Percentiles rank a stretch among this genome's conserved stretches.
These are phyloP conservation scores for Durio zibethinus DNA, from an alignment of 345 rosid species.

Conservation along the genomic window DNA sequence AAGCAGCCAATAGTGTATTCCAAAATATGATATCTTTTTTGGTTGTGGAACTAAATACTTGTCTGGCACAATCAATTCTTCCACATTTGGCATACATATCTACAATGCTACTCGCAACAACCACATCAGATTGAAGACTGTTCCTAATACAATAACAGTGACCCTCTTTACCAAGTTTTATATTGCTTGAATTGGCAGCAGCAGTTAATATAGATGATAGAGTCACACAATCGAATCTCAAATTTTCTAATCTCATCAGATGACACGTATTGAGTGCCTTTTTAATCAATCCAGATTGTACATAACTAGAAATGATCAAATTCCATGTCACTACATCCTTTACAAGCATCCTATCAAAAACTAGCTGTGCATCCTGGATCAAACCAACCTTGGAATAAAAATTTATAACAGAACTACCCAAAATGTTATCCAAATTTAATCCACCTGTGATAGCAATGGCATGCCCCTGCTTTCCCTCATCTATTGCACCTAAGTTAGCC, in stretches of 20 bases:
- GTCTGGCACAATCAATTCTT: constrained; percentile 44
- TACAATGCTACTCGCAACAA: constrained; percentile 43
- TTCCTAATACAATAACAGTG: constrained; percentile 66
- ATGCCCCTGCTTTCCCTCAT: constrained; percentile 73
- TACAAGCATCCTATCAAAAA: constrained; percentile 29
- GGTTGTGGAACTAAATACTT: constrained; percentile 42
- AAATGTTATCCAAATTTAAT: constrained; percentile 50
- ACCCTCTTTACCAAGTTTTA: constrained; percentile 51
- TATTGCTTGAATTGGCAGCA: constrained; percentile 38
- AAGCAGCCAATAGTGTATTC: constrained; percentile 61
- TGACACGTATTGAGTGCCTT: constrained; percentile 50
- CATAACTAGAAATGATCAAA: constrained; percentile 34
- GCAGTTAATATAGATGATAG: constrained; percentile 52
- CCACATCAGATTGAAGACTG: constrained; percentile 46
- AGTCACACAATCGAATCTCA: constrained; percentile 67
- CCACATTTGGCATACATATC: constrained; percentile 69
- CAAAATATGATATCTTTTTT: constrained; percentile 52
- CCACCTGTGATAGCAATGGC: constrained; percentile 55
- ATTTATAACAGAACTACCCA: constrained; percentile 66
- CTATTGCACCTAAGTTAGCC: constrained; percentile 53
- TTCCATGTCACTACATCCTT: constrained; percentile 75
- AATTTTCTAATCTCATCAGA: constrained; percentile 45
- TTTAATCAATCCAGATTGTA: constrained; percentile 31
- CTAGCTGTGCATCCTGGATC: constrained; percentile 60
- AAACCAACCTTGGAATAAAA: constrained; percentile 70